Base-by-base conservation (phyloP, 73 alveolate species). In the Paramecium sexaurelia region DNA sequence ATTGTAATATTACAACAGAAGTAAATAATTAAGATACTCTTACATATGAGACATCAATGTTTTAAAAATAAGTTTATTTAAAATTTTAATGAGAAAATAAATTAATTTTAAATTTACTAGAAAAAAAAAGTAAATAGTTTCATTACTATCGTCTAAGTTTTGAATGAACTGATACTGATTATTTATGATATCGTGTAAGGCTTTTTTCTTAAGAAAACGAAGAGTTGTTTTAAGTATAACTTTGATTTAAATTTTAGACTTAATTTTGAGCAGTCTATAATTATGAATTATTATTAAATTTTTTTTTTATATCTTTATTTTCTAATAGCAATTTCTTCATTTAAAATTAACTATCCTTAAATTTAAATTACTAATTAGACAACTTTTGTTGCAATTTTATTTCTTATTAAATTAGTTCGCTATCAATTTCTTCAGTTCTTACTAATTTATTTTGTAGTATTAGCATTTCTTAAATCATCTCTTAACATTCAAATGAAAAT, bases 401-500 rank as follows among this genome's bases (percentile, higher is more conserved):
- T 36, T 71, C 86, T 35, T 71, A 33, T 35, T 71, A 32, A 35
- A 71, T 35, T 1, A 37, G 55, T 32, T 71, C 35, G 4, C 37
- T 71, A 71, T 71, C 86, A 1, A 71, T 35, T 7, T 29, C 61
- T 11, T 78, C 87, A 20, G 56, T 19, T 73, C 55, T 4, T 17
- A 78, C 75, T 78, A 78, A 41, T 43, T 78, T 41, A 20, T 78
- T 78, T 33, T 78, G 13, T 5, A 78, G 8, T 19, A 17, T 24
- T 3, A 78, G 68, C 90, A 78, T 78, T 45, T 78, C 90, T 78
- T 78, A 78, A 7, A 45, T 61, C 0, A 78, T 22, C 27, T 78
- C 90, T 78, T 37, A 45, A 13, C 73, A 56, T 40, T 78, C 75
- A 0, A 43, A 3, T 19, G 20, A 29, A 43, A 78, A 78, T n/a